Conservation (phyloP, 2,329 filamentous ascomycete genomes). For the Aspergillus ochraceus region DNA sequence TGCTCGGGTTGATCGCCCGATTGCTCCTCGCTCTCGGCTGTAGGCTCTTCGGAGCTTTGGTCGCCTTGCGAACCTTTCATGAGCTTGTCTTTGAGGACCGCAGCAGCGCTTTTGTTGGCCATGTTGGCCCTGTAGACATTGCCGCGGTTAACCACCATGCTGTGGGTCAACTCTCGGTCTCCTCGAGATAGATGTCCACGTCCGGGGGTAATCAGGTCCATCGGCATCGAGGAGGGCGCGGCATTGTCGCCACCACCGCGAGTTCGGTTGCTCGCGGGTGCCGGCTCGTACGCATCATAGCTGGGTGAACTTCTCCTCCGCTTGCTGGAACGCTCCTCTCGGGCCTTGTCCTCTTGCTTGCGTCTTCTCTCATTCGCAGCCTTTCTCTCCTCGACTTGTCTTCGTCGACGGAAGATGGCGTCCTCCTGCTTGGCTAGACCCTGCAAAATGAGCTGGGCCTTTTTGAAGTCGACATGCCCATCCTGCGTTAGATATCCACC, state of each 20-base stretch:
- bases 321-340: constrained; percentile 45
- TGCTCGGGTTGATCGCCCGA: constrained; percentile 27
- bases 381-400: constrained; percentile 79
- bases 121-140: constrained; percentile 67
- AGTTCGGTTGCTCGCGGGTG: constrained; percentile 23
- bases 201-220: constrained; percentile 61
- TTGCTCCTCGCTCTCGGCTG: constrained; percentile 25
- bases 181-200: constrained; percentile 56
- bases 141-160: constrained; percentile 78
- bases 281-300: constrained; percentile 38
- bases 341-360: constrained; percentile 66
- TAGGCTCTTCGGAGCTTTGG: constrained; percentile 21
- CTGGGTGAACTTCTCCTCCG: constrained; percentile 47
- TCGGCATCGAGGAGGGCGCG: constrained; percentile 41
- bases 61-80: constrained; percentile 45
- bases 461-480: constrained; percentile 81
- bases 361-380: constrained; percentile 78
- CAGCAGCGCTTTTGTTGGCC: constrained; percentile 93
- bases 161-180: constrained; percentile 71
- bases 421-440: constrained; percentile 92
- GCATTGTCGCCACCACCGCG: constrained; percentile 31
- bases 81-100: constrained; percentile 78
- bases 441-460: constrained; percentile 83
- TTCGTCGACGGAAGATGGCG: constrained; percentile 84
- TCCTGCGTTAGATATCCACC: constrained; percentile 96